A percentile compares a stretch with the other conserved stretches of the same genome.
Evolutionary conservation across 1,284 basidiomycete species (phyloP).

Genomic region (Cryptococcus hybrid): DNA sequence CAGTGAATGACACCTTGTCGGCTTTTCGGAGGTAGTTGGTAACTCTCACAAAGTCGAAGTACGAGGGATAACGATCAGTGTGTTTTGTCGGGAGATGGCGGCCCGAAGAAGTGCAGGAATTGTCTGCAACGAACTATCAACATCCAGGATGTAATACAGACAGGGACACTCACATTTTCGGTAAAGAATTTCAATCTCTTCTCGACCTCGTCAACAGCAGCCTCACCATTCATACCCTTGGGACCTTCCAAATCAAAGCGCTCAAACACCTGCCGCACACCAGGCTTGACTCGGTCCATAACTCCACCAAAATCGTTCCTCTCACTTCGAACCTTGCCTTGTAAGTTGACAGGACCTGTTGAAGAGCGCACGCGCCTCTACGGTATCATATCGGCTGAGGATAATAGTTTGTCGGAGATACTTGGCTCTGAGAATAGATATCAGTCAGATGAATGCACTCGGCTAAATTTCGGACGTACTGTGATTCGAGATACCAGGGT

Average conservation of each 20-base stretch:
- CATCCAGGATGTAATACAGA: neutral
- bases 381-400: conserved; percentile 84
- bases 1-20: conserved; percentile 67
- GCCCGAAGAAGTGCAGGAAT: conserved; percentile 81
- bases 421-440: conserved; percentile 57
- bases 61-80: conserved; percentile 85
- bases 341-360: conserved; percentile 73
- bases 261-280: conserved; percentile 67
- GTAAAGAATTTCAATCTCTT: conserved; percentile 83
- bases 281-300: conserved; percentile 63
- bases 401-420: conserved; percentile 87
- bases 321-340: conserved; percentile 74
- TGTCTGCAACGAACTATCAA: conserved; percentile 54
- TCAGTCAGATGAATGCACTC: conserved; percentile 1
- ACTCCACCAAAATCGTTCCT: conserved; percentile 62
- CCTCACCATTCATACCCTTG: conserved; percentile 44
- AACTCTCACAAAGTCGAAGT: conserved; percentile 94
- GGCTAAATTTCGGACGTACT: conserved; percentile 57
- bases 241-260: conserved; percentile 42
- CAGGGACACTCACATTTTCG: conserved; percentile 61
- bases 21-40: conserved; percentile 79
- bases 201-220: conserved; percentile 76
- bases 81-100: conserved; percentile 84
- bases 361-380: conserved; percentile 80
- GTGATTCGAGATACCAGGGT: conserved; percentile 93